Evolutionary conservation across 1,284 basidiomycete genomes (phyloP).

Genomic region (Meira nashicola): DNA sequence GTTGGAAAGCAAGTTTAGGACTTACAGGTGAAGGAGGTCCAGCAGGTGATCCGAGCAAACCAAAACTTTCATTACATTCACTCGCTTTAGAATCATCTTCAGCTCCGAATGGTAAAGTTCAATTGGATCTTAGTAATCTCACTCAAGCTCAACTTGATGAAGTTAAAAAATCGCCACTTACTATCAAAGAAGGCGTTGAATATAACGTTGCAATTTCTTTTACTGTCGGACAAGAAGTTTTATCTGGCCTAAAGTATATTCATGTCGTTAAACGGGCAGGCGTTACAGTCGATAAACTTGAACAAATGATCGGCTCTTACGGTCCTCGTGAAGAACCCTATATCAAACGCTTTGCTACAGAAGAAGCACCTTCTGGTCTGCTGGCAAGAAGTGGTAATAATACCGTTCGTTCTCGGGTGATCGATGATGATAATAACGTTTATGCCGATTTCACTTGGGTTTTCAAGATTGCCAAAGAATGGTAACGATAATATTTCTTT

Average conservation of each 20-base stretch:
- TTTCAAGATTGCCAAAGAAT: conserved; percentile 47
- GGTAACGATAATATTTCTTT: conserved; percentile 15
- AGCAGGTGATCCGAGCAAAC: conserved; percentile 48
- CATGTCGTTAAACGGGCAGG: conserved; percentile 69
- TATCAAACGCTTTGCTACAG: conserved; percentile 54
- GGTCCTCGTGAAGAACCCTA: conserved; percentile 55
- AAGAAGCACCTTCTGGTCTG: conserved; percentile 60
- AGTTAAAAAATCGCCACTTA: conserved; percentile 62
- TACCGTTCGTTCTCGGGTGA: conserved; percentile 62
- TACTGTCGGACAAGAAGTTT: conserved; percentile 70
- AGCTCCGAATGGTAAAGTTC: conserved; percentile 51
- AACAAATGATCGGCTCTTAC: conserved; percentile 86
- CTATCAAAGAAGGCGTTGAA: conserved; percentile 59
- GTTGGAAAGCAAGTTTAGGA: conserved; percentile 86
- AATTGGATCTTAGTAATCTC: conserved; percentile 57
- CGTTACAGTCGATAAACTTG: conserved; percentile 75
- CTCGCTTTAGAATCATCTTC: conserved; percentile 56
- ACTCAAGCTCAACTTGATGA: conserved; percentile 53
- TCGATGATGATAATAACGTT: conserved; percentile 71
- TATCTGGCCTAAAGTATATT: conserved; percentile 77
- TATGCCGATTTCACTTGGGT: conserved; percentile 58
- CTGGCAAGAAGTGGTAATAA: conserved; percentile 71
- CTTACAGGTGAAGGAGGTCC: conserved; percentile 59
- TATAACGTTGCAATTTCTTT: conserved; percentile 77
- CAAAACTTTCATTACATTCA: conserved; percentile 46